phyloP scores from a whole-genome alignment of 2,329 filamentous ascomycete species.

The Akanthomyces uredinophilus region DNA sequence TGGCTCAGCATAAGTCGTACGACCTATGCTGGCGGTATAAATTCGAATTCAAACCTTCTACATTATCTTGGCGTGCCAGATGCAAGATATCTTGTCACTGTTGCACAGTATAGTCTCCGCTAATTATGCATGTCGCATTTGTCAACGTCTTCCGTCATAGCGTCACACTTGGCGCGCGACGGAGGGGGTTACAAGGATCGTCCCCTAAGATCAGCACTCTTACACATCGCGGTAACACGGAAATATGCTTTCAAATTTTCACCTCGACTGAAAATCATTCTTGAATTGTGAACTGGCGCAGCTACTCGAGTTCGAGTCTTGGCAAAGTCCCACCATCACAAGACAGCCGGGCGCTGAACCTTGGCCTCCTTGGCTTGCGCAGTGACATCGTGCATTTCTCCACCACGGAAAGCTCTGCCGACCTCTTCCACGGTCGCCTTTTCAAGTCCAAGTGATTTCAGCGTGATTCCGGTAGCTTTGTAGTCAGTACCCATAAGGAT shows the following conservation, averaged over 20 bases:
- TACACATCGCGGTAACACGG: not conserved
- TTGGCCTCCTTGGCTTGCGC: not conserved
- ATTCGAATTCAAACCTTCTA: not conserved
- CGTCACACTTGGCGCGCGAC: not conserved
- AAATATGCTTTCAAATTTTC: not conserved
- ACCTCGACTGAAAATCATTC: not conserved
- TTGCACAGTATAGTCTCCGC: no score
- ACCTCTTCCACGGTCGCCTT: conserved; percentile 5
- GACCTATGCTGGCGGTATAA: not conserved
- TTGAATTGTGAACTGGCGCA: not conserved
- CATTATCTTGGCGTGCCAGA: not conserved
- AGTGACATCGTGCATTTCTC: not conserved
- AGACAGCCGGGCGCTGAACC: not conserved
- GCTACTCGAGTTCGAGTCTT: not conserved
- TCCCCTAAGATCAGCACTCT: not conserved
- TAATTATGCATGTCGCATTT: not conserved
- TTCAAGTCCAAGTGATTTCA: conserved; percentile 8
- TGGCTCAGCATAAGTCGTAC: conserved; percentile 41
- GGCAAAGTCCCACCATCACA: not conserved
- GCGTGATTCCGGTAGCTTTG: conserved; percentile 5
- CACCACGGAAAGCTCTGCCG: not conserved
- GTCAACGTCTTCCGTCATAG: not conserved
- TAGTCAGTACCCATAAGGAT: conserved; percentile 11
- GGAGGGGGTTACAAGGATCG: not conserved
- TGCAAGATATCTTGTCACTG: no score